These are phyloP conservation scores for Penicillium sp. DNA, from an alignment of 2,329 filamentous ascomycete genomes.

Conservation along the genomic window DNA sequence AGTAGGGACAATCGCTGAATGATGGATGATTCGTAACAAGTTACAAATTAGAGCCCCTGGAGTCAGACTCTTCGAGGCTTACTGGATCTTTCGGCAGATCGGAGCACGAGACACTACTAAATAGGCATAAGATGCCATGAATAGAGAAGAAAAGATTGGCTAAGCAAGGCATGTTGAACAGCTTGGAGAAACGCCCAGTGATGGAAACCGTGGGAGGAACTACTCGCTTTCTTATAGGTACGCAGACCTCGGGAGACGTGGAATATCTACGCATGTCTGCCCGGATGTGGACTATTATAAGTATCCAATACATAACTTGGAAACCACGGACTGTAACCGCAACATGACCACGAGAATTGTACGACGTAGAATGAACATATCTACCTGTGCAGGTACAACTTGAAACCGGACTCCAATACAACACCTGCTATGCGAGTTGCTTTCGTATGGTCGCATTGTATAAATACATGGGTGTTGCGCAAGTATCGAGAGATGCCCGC, in stretches of 20 bases:
- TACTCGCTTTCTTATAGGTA: not conserved
- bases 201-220: not conserved
- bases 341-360: not conserved
- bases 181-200: not conserved
- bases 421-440: not conserved
- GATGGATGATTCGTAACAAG: not conserved
- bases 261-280: not conserved
- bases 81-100: not conserved
- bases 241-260: not conserved
- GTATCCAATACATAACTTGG: not conserved
- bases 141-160: not conserved
- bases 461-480: slow-evolving; percentile 14
- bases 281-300: too few relatives aligned
- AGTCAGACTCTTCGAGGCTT: not conserved
- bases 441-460: slow-evolving; percentile 1
- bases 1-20: too few relatives aligned
- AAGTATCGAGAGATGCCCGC: slow-evolving; percentile 18
- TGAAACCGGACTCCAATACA: too few relatives aligned
- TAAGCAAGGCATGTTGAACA: not conserved
- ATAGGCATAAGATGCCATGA: not conserved
- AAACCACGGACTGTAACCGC: not conserved
- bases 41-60: too few relatives aligned
- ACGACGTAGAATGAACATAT: too few relatives aligned
- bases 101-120: too few relatives aligned
- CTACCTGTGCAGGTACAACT: not conserved